Conservation (phyloP, 805 yeast genomes). For the Myxozyma neotropica region DNA sequence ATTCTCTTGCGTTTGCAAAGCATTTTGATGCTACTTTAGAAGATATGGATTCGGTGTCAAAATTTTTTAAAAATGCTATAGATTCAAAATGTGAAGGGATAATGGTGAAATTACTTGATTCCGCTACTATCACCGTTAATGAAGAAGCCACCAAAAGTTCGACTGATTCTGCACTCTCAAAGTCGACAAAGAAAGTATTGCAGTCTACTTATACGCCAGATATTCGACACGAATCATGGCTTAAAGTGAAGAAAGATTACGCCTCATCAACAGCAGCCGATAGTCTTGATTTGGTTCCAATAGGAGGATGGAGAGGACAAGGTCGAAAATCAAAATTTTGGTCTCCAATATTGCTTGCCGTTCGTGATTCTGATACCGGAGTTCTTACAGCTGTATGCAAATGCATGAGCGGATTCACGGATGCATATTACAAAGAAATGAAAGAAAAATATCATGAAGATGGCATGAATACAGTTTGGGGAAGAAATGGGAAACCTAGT, state of each 20-base stretch:
- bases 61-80: slow-evolving; percentile 1
- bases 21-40: slow-evolving; percentile 29
- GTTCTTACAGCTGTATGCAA: slow-evolving; percentile 36
- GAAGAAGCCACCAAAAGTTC: not conserved
- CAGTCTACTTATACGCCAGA: slow-evolving; percentile 37
- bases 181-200: slow-evolving; percentile 6
- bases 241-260: slow-evolving; percentile 38
- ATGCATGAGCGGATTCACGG: slow-evolving; percentile 38
- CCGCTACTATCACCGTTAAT: not conserved
- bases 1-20: slow-evolving; percentile 24
- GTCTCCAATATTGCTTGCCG: slow-evolving; percentile 37
- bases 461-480: slow-evolving; percentile 7
- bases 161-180: not conserved
- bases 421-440: slow-evolving; percentile 32
- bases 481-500: not conserved
- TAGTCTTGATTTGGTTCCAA: slow-evolving; percentile 36
- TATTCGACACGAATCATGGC: slow-evolving; percentile 37
- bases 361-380: slow-evolving; percentile 35
- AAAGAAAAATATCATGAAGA: slow-evolving; percentile 29
- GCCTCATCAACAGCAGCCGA: slow-evolving; percentile 31
- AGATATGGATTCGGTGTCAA: slow-evolving; percentile 14
- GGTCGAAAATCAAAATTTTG: slow-evolving; percentile 37
- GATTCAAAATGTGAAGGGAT: slow-evolving; percentile 35
- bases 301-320: slow-evolving; percentile 38
- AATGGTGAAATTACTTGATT: slow-evolving; percentile 38